These are phyloP conservation scores for Trametes versicolor DNA, from an alignment of 1,284 basidiomycete species.

Conservation along the genomic window DNA sequence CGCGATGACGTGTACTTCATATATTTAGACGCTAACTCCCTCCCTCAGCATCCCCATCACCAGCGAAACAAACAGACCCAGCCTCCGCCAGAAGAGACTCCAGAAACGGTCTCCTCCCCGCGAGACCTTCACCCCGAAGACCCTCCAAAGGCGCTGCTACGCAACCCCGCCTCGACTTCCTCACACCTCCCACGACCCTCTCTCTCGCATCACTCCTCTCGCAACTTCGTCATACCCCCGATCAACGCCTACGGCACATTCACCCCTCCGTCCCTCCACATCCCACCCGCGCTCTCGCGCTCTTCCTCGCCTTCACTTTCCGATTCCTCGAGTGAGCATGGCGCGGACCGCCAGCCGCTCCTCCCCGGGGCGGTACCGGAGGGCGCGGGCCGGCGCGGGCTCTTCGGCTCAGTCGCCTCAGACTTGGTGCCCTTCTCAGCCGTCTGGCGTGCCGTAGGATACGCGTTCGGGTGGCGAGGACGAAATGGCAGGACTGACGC, in stretches of 20 bases:
- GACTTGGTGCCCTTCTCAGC: slow-evolving; percentile 46
- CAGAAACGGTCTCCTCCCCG: slow-evolving; percentile 1
- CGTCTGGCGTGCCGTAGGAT: slow-evolving; percentile 22
- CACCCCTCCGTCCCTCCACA: slow-evolving; percentile 36
- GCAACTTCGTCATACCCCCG: slow-evolving; percentile 51
- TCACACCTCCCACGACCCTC: slow-evolving; percentile 7
- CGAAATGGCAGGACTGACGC: not conserved
- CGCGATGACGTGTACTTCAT: slow-evolving; percentile 4
- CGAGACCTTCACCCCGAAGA: slow-evolving; percentile 19
- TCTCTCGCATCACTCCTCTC: not conserved
- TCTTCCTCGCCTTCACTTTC: slow-evolving; percentile 15
- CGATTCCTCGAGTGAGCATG: slow-evolving; percentile 18
- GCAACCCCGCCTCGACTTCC: not conserved
- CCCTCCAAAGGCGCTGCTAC: not conserved
- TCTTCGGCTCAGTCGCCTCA: slow-evolving; percentile 37
- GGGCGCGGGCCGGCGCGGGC: slow-evolving; percentile 12
- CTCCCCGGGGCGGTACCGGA: slow-evolving; percentile 33
- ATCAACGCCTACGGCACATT: slow-evolving; percentile 63
- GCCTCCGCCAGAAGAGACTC: not conserved
- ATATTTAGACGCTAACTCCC: not conserved
- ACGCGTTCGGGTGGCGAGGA: slow-evolving; percentile 22
- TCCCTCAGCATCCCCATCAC: slow-evolving; percentile 30
- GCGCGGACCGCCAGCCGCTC: slow-evolving; percentile 36
- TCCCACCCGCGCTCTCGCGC: not conserved
- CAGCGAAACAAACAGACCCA: not conserved